Percentiles rank a stretch among this genome's conserved stretches.
Conservation (phyloP, 1,284 basidiomycete genomes). For the Tilletia caries region DNA sequence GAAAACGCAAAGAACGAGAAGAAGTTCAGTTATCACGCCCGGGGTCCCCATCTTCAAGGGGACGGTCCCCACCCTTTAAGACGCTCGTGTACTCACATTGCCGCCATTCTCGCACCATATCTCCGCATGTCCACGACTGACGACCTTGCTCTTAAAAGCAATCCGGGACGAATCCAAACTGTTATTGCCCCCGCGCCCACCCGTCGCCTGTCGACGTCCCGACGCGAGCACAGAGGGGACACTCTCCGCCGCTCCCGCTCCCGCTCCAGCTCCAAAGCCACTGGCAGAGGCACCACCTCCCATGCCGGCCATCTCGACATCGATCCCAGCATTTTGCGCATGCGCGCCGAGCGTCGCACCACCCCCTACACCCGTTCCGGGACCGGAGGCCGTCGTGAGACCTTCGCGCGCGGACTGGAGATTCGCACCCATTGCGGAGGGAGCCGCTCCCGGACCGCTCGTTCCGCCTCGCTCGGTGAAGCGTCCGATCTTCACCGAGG, state of each 20-base stretch:
- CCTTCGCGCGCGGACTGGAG: background rate
- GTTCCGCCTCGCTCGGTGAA: constrained; percentile 68
- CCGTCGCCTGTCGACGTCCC: constrained; percentile 19
- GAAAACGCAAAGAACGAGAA: constrained; percentile 25
- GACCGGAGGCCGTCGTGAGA: constrained; percentile 14
- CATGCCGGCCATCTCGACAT: constrained; percentile 58
- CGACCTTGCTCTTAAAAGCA: constrained; percentile 94
- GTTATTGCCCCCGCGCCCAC: constrained; percentile 46
- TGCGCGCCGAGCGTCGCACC: constrained; percentile 52
- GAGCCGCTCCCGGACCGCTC: background rate
- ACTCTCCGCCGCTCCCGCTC: constrained; percentile 53
- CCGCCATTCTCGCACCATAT: constrained; percentile 71
- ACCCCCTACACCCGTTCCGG: constrained; percentile 54
- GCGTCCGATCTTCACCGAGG: constrained; percentile 77
- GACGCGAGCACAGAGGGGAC: constrained; percentile 58
- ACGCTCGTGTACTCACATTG: constrained; percentile 56
- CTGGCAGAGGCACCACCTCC: background rate
- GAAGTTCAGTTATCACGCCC: too few species aligned
- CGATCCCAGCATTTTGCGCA: constrained; percentile 49
- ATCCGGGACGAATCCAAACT: constrained; percentile 55
- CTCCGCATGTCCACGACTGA: constrained; percentile 89
- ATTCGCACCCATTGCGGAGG: background rate
- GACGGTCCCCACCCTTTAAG: too few species aligned
- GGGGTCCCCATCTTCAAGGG: too few species aligned
- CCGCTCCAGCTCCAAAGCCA: too few species aligned